Percentiles rank a stretch among this genome's conserved stretches.
Conservation (phyloP, 768 basidiomycete genomes). For the Galerina sulciceps region DNA sequence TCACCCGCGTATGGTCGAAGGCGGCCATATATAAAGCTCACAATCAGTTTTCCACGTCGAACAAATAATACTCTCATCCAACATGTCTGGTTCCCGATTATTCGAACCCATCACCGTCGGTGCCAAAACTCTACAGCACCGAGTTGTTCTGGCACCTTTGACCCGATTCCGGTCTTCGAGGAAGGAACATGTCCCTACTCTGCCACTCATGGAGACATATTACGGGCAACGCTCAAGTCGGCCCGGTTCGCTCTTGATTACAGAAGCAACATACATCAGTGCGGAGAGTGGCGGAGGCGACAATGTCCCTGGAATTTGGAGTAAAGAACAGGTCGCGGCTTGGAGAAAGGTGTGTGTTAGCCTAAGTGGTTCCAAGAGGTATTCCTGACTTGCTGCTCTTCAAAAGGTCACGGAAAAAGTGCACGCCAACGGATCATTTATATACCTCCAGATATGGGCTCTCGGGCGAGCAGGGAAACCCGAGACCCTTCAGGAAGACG, state of each 20-base stretch:
- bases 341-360: constrained; percentile 55
- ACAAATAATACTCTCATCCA: constrained; percentile 25
- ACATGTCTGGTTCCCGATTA: constrained; percentile 38
- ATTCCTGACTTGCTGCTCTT: background rate
- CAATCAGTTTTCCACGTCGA: too few species aligned
- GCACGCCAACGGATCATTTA: constrained; percentile 41
- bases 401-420: constrained; percentile 54
- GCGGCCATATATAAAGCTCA: too few species aligned
- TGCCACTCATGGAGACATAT: constrained; percentile 43
- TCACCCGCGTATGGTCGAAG: too few species aligned
- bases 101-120: constrained; percentile 55
- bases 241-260: constrained; percentile 58
- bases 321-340: constrained; percentile 54
- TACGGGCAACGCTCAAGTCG: constrained; percentile 50
- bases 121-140: constrained; percentile 43
- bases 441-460: constrained; percentile 65
- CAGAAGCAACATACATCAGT: constrained; percentile 62
- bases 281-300: constrained; percentile 51
- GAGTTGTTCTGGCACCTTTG: constrained; percentile 57
- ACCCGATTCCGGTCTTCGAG: constrained; percentile 46
- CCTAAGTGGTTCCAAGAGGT: background rate
- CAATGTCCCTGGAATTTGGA: constrained; percentile 68
- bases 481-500: constrained; percentile 37
- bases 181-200: constrained; percentile 38
- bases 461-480: constrained; percentile 47